Base-by-base conservation (phyloP, 2,329 filamentous ascomycete species). In the Seiridium unicorne region DNA sequence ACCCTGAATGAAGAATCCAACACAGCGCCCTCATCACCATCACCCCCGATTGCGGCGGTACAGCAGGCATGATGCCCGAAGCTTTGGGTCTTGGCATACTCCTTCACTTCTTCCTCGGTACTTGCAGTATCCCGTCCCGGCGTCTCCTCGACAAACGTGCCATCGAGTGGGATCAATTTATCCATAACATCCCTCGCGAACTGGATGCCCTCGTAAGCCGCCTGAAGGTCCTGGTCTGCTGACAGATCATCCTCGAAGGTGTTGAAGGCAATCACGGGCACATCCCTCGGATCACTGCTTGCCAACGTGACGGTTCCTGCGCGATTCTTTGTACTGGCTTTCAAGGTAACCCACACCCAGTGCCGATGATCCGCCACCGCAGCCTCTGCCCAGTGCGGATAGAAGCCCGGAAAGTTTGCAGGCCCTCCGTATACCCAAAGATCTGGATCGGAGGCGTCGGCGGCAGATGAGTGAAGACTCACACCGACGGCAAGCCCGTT, bases 401-500 rank as follows among this genome's bases (percentile, higher is more conserved):
- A 57, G 44, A 57, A 57, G 32, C 53, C 53, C 9, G 53, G 53
- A 26, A 55, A 55, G 53, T 55, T 55, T 13, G 36, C 53, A 46
- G 53, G 53, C 10, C 53, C 53, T 11, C 53, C 53, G 18, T 55
- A 55, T n/a, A 53, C 49, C 49, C 49, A 53, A 13, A 57, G 40
- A 26, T 57, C 55, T 10, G 55, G 55, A 26, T 57, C 55, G 26
- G 31, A 9, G 4, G 26, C 31, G 35, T 57, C 55, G 5, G 55
- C 55, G n/a, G 55, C 55, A 6, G 40, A 47, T 10, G 55, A 47
- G 11, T 34, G 42, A 5, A 57, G 18, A 34, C 42, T 26, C 10
- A 57, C 55, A 26, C 80, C 79, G n/a, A 83, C 73, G 3, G 84
- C 81, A 5, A 85, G 77, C 7, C 84, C 84, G 60, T 82, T 81